phyloP scores from a whole-genome alignment of 495 filamentous ascomycete genomes.

The Baudoinia panamericana region DNA sequence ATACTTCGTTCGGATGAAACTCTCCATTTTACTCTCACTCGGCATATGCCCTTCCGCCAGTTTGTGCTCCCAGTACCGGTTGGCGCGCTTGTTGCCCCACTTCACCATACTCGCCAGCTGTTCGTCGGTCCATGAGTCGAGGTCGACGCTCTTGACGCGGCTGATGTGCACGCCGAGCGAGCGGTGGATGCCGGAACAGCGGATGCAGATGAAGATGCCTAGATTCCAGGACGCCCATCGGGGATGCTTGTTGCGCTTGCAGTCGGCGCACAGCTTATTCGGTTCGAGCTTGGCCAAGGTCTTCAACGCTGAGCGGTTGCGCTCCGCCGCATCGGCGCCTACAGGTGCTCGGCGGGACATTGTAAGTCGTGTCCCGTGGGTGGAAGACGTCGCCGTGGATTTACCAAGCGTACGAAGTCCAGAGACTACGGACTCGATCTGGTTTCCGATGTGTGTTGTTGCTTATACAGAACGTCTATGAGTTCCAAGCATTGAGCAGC shows the following conservation, averaged over 20 bases:
- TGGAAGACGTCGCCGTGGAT: too few species aligned
- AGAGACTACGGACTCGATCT: too few species aligned
- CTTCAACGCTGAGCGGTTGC: slow-evolving; percentile 86
- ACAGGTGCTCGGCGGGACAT: slow-evolving; percentile 79
- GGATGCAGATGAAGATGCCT: slow-evolving; percentile 91
- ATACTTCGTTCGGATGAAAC: slow-evolving; percentile 97
- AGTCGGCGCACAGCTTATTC: slow-evolving; percentile 96
- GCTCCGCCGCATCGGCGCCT: slow-evolving; percentile 68
- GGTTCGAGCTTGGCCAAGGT: slow-evolving; percentile 77
- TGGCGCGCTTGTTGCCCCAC: slow-evolving; percentile 92
- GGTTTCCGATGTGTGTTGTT: too few species aligned
- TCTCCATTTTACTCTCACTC: slow-evolving; percentile 72
- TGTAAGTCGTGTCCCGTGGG: too few species aligned
- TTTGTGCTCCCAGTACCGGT: slow-evolving; percentile 98
- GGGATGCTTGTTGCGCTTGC: slow-evolving; percentile 96
- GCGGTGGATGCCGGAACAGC: slow-evolving; percentile 94
- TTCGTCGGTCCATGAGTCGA: slow-evolving; percentile 97
- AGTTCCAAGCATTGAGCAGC: too few species aligned
- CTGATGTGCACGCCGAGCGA: slow-evolving; percentile 99
- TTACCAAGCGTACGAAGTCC: too few species aligned
- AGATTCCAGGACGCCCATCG: slow-evolving; percentile 98
- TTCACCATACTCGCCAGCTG: slow-evolving; percentile 80
- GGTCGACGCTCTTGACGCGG: slow-evolving; percentile 91
- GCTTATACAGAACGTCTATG: too few species aligned
- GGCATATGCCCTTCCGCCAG: slow-evolving; percentile 83